Percentiles rank a stretch among this genome's conserved stretches.
These are phyloP conservation scores for Prinsepia uniflora DNA, from an alignment of 306 rosid genomes.

Conservation along the genomic window DNA sequence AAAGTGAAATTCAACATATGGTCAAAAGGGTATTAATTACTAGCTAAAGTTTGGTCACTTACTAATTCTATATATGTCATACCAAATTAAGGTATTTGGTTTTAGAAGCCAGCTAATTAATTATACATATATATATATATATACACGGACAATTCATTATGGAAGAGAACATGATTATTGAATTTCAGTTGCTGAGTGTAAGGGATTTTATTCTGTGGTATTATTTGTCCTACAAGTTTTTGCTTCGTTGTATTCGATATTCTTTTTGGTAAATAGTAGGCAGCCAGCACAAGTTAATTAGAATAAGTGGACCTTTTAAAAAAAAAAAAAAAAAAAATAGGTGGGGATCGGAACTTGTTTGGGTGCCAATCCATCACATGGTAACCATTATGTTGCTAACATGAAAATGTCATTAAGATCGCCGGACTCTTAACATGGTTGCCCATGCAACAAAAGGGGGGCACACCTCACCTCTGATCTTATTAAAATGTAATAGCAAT, in stretches of 20 bases:
- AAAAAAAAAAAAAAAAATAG: too few relatives aligned
- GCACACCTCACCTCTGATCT: neutral
- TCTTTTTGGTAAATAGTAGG: slow-evolving; percentile 8
- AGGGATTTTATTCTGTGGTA: slow-evolving; percentile 7
- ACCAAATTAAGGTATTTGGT: neutral
- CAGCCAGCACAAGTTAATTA: neutral
- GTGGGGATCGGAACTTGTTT: neutral
- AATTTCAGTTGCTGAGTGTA: neutral
- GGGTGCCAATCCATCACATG: slow-evolving; percentile 12
- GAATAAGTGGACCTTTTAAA: slow-evolving; percentile 3
- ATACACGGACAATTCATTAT: neutral
- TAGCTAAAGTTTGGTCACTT: neutral
- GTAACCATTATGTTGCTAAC: slow-evolving; percentile 12
- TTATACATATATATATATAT: neutral
- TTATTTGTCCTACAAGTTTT: slow-evolving; percentile 14
- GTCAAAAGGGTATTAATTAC: too few relatives aligned
- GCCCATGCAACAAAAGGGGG: slow-evolving; percentile 18
- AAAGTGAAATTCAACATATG: too few relatives aligned
- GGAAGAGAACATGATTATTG: slow-evolving; percentile 5
- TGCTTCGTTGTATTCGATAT: slow-evolving; percentile 14
- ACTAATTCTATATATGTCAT: neutral
- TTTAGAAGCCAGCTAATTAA: neutral
- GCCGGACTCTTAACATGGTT: slow-evolving; percentile 9
- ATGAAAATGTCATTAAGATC: neutral
- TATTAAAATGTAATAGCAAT: neutral